Evolutionary conservation across 2,329 filamentous ascomycete genomes (phyloP).

Genomic region (Pyricularia sp.): DNA sequence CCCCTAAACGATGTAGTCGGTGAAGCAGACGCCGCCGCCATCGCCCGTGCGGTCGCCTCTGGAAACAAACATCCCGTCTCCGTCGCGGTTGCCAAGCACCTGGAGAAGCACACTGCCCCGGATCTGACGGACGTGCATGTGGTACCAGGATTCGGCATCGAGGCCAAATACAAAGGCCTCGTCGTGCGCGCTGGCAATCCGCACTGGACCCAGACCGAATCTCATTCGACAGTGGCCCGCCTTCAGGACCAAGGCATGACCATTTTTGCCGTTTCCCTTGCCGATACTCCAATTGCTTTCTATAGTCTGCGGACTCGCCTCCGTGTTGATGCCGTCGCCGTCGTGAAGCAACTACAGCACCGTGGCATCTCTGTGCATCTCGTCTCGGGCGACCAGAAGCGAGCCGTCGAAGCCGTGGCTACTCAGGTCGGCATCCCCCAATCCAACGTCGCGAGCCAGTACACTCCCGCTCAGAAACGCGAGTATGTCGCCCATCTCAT

Average conservation of each 20-base stretch:
- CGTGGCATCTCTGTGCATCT: slow-evolving; percentile 42
- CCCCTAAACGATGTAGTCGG: not conserved
- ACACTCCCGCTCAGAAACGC: slow-evolving; percentile 44
- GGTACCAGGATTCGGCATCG: slow-evolving; percentile 29
- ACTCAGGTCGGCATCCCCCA: slow-evolving; percentile 14
- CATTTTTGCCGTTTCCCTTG: slow-evolving; percentile 17
- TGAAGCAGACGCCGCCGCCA: slow-evolving; percentile 19
- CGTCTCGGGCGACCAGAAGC: slow-evolving; percentile 45
- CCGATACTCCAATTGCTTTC: slow-evolving; percentile 21
- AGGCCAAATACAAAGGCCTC: slow-evolving; percentile 22
- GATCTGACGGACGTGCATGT: slow-evolving; percentile 18
- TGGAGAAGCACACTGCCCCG: slow-evolving; percentile 17
- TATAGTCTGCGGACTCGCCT: slow-evolving; percentile 35
- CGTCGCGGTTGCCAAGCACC: slow-evolving; percentile 30
- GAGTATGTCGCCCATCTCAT: slow-evolving; percentile 36
- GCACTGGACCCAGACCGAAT: slow-evolving; percentile 26
- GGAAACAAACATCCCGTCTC: slow-evolving; percentile 43
- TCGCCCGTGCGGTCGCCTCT: slow-evolving; percentile 18
- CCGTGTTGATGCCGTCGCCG: slow-evolving; percentile 27
- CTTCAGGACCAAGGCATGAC: slow-evolving; percentile 16
- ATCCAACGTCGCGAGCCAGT: slow-evolving; percentile 29
- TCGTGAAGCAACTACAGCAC: slow-evolving; percentile 33
- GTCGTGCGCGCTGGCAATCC: slow-evolving; percentile 34
- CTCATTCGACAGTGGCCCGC: slow-evolving; percentile 11
- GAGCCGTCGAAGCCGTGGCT: slow-evolving; percentile 3